These are phyloP conservation scores for Cyclotella baltica DNA, from an alignment of 108 stramenopile genomes.

Conservation along the genomic window DNA sequence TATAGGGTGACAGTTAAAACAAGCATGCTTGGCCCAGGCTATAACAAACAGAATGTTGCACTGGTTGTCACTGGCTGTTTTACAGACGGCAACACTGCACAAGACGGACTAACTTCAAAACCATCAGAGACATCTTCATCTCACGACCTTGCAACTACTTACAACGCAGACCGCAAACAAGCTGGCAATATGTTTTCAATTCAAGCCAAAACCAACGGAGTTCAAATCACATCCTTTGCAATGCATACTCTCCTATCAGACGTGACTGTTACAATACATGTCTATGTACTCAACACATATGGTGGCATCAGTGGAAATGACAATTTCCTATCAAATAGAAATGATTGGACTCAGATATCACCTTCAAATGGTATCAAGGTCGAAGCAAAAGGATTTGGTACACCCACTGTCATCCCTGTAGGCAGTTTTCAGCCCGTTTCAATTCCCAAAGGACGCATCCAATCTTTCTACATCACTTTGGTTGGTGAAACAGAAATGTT, in stretches of 20 bases:
- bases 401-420: constrained; percentile 24
- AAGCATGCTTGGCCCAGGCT: constrained; percentile 25
- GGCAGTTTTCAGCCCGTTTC: constrained; percentile 29
- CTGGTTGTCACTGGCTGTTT: constrained; percentile 37
- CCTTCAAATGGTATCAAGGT: constrained; percentile 19
- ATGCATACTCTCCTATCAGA: constrained; percentile 15
- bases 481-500: constrained; percentile 32
- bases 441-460: constrained; percentile 16
- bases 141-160: constrained; percentile 23
- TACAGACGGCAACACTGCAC: not conserved
- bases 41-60: constrained; percentile 17
- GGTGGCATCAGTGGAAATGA: constrained; percentile 28
- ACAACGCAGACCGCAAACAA: constrained; percentile 31
- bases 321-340: constrained; percentile 5
- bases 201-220: constrained; percentile 24
- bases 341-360: constrained; percentile 25
- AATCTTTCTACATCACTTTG: constrained; percentile 40
- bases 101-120: not conserved
- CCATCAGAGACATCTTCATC: not conserved
- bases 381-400: constrained; percentile 29
- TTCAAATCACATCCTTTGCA: constrained; percentile 30
- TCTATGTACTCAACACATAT: constrained; percentile 17
- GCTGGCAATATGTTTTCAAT: constrained; percentile 36
- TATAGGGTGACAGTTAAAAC: constrained; percentile 20
- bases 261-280: constrained; percentile 22